phyloP scores from a whole-genome alignment of 257 asterid genomes.

The Dorcoceras hygrometricum region DNA sequence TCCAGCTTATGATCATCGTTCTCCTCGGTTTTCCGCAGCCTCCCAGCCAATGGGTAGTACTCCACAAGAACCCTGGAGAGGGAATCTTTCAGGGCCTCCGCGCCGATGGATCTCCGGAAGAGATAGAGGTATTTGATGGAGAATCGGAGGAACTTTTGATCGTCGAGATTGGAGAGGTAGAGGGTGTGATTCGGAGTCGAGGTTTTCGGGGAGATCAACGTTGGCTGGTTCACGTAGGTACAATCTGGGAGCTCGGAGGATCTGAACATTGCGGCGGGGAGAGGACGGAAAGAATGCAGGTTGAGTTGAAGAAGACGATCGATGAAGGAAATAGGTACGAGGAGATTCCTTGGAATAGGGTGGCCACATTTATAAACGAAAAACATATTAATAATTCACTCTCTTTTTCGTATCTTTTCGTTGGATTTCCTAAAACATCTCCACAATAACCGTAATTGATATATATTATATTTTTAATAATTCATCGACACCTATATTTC shows the following conservation, averaged over 20 bases:
- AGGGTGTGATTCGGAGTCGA: constrained; percentile 56
- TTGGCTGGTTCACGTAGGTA: constrained; percentile 38
- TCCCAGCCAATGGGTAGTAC: constrained; percentile 82
- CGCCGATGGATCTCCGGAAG: constrained; percentile 37
- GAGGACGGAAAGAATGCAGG: constrained; percentile 1
- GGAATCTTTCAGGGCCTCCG: constrained; percentile 43
- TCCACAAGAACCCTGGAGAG: constrained; percentile 58
- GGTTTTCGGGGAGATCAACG: constrained; percentile 40
- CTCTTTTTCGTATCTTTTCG: too few relatives aligned
- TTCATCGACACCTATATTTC: too few relatives aligned
- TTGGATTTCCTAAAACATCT: too few relatives aligned
- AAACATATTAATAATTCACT: too few relatives aligned
- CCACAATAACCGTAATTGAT: too few relatives aligned
- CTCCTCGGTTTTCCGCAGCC: constrained; percentile 41
- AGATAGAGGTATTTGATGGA: constrained; percentile 65
- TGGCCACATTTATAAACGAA: too few relatives aligned
- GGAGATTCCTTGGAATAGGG: constrained; percentile 15
- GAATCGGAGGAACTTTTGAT: constrained; percentile 74
- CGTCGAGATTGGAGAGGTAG: constrained; percentile 76
- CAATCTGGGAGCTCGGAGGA: constrained; percentile 61
- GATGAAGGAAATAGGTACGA: constrained; percentile 2
- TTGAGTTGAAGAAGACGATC: not conserved
- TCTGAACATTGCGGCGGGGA: constrained; percentile 32
- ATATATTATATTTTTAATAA: too few relatives aligned
- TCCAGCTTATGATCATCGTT: constrained; percentile 58